These are phyloP conservation scores for Coniochaeta ligniaria DNA, from an alignment of 2,329 filamentous ascomycete species.

Conservation along the genomic window DNA sequence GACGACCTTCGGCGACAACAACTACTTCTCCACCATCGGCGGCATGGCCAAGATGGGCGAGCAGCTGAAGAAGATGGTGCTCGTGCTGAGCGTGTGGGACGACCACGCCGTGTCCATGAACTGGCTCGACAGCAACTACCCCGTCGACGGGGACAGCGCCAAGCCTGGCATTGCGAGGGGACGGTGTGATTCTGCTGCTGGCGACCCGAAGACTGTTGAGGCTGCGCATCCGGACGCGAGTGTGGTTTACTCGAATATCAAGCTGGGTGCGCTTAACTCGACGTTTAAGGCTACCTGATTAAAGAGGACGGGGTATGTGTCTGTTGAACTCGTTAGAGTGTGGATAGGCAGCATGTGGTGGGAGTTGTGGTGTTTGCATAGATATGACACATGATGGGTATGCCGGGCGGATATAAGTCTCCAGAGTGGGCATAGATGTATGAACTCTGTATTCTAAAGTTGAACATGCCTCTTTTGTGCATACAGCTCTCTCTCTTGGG, in stretches of 20 bases:
- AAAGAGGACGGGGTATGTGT: background rate
- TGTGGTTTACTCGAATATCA: constrained; percentile 43
- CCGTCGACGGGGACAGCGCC: constrained; percentile 26
- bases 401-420: background rate
- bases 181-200: constrained; percentile 36
- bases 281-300: constrained; percentile 27
- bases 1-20: constrained; percentile 40
- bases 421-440: background rate
- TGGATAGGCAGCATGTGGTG: constrained; percentile 1
- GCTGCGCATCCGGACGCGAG: constrained; percentile 28
- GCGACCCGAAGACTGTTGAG: constrained; percentile 37
- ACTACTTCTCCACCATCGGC: constrained; percentile 40
- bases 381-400: background rate
- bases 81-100: constrained; percentile 36
- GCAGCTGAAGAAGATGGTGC: constrained; percentile 22
- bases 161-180: constrained; percentile 38
- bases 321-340: background rate
- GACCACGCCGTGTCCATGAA: constrained; percentile 51
- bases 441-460: background rate
- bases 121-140: constrained; percentile 57
- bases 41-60: constrained; percentile 47
- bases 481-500: too few species aligned
- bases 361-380: background rate
- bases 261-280: constrained; percentile 36
- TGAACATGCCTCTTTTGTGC: background rate